A percentile compares a stretch with the other conserved stretches of the same genome.
These are phyloP conservation scores for Aspergillus taichungensis DNA, from an alignment of 495 filamentous ascomycete species.

Conservation along the genomic window DNA sequence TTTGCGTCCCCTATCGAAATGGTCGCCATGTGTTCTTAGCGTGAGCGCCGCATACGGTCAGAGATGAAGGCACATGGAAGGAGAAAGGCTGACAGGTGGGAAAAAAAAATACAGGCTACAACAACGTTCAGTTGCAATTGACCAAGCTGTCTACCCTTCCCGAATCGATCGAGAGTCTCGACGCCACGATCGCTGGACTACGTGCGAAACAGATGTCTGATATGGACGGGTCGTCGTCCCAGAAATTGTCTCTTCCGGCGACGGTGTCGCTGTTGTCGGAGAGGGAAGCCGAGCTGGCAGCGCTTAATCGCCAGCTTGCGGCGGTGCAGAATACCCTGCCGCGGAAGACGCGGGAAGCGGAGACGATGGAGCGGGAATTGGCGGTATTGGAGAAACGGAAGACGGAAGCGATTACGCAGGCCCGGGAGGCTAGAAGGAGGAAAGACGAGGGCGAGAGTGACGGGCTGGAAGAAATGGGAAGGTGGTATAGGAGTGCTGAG, in stretches of 20 bases:
- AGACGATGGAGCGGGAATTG: conserved; percentile 63
- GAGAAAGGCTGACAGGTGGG: conserved; percentile 1
- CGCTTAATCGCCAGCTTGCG: conserved; percentile 60
- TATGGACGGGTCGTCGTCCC: conserved; percentile 27
- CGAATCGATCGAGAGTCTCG: conserved; percentile 50
- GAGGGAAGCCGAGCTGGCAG: conserved; percentile 51
- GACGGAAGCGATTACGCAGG: conserved; percentile 55
- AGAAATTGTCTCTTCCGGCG: conserved; percentile 33
- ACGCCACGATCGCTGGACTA: conserved; percentile 48
- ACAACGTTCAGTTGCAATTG: conserved; percentile 54
- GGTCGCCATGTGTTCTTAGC: too few species aligned
- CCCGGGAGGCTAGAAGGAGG: conserved; percentile 70
- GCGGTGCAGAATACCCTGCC: conserved; percentile 55
- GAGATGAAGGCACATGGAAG: too few species aligned
- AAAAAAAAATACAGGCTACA: conserved; percentile 39
- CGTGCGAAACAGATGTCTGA: conserved; percentile 35
- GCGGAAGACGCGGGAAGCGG: conserved; percentile 63
- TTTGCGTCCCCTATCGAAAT: background rate
- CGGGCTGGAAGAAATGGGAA: conserved; percentile 71
- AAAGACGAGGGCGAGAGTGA: conserved; percentile 68
- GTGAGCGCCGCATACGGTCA: too few species aligned
- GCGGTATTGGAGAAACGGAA: conserved; percentile 61
- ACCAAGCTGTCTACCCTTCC: conserved; percentile 53
- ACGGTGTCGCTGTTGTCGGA: conserved; percentile 38
- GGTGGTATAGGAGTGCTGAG: conserved; percentile 74